phyloP scores from a whole-genome alignment of 805 yeast species.

The Saccharomyces paradoxus region DNA sequence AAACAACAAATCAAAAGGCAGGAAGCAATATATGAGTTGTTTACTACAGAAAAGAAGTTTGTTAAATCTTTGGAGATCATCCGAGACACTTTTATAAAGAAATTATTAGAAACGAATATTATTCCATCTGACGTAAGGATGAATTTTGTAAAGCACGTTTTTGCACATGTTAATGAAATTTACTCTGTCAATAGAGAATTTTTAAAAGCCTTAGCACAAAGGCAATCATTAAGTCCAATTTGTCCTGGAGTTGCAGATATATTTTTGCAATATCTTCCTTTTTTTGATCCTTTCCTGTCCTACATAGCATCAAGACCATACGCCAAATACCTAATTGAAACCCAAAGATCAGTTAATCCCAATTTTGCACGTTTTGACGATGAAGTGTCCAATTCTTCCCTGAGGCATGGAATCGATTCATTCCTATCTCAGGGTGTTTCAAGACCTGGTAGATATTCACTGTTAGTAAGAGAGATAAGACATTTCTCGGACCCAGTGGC shows the following conservation, averaged over 20 bases:
- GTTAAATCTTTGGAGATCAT: slow-evolving; percentile 87
- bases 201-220: slow-evolving; percentile 76
- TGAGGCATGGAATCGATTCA: slow-evolving; percentile 62
- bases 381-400: slow-evolving; percentile 59
- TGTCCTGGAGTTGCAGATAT: slow-evolving; percentile 80
- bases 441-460: slow-evolving; percentile 84
- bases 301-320: slow-evolving; percentile 89
- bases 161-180: slow-evolving; percentile 77
- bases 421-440: slow-evolving; percentile 89
- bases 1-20: slow-evolving; percentile 82
- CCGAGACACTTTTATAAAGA: slow-evolving; percentile 86
- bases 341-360: slow-evolving; percentile 81
- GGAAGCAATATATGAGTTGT: slow-evolving; percentile 85
- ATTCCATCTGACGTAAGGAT: slow-evolving; percentile 82
- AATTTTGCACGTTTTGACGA: slow-evolving; percentile 82
- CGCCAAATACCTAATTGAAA: slow-evolving; percentile 86
- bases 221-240: slow-evolving; percentile 76
- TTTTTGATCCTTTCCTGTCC: slow-evolving; percentile 80
- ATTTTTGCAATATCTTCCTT: slow-evolving; percentile 68
- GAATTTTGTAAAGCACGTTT: slow-evolving; percentile 78
- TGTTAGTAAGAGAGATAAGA: slow-evolving; percentile 67
- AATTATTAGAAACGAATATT: slow-evolving; percentile 71
- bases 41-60: slow-evolving; percentile 86
- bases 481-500: slow-evolving; percentile 74
- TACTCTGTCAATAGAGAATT: slow-evolving; percentile 69